Evolutionary conservation across 2,329 filamentous ascomycete species (phyloP), one percentile per base, ranked within the genome.

Genomic region (Fusarium stilboides): DNA sequence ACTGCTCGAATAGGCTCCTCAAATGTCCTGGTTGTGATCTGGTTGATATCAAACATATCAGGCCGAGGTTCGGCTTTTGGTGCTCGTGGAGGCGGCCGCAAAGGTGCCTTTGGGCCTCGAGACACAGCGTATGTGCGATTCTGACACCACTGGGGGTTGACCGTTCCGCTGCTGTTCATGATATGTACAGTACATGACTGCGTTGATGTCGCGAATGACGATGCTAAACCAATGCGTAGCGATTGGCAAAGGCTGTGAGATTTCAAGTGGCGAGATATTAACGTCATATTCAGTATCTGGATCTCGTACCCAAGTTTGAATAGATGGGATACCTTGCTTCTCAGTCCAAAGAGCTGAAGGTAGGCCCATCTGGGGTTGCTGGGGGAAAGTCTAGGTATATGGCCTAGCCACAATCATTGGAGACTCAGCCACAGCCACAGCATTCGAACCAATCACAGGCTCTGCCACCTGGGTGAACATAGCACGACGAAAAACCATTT

Each of bases 21-120:
- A 20, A 79, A 74, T 8, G 59, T 54, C n/a, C 55, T 37, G 3
- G 58, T 37, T 9, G 75, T 69, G 46, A 79, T 70, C 20, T 60
- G 44, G 13, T 68, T 61, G 6, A 77, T 50, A 13, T 57, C 71
- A 58, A 74, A 74, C 9, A 68, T 36, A 17, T 72, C 63, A 13
- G 68, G 33, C 13, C 40, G 20, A 3, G 68, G 26, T 6, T 31
- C 37, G 17, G 31, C 15, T 28, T 43, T 65, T 20, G 71, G 68
- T 10, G 67, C 62, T n/a, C 54, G 28, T 26, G 59, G 62, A 15
- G 68, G 60, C 19, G 51, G 45, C n/a, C 58, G 47, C 6, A 44
- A 17, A 17, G 61, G 47, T 13, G 34, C 22, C 34, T 46, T 62
- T 22, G 69, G 53, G 2, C 66, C 65, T 31, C 60, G 68, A 2